Base-by-base conservation (phyloP, 2,329 filamentous ascomycete species). In the Pseudonectria foliicola region DNA sequence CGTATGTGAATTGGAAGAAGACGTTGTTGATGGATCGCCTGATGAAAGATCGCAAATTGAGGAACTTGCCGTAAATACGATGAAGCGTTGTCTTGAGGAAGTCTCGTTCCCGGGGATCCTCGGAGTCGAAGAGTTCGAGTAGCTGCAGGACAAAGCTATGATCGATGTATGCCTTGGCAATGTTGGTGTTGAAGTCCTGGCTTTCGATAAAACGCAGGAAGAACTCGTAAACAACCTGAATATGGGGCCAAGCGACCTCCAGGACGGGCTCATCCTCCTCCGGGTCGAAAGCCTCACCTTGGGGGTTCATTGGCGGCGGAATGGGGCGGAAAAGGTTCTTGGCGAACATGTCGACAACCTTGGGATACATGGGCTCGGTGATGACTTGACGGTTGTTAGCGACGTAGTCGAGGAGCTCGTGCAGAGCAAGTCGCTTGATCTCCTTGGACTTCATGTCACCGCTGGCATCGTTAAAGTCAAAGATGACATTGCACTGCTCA, bases 371-470 rank as follows among this genome's bases (percentile, higher is more conserved):
- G 37, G 89, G 87, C 61, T 98, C 92, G 3, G 89, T 95, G 54
- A 98, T 98, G 57, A 98, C 92, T 55, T 95, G 90, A 51, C 92
- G 79, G 61, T 98, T 98, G 65, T 96, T 96, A 53, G 92, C 90
- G 38, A 98, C 92, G 58, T 98, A 98, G 62, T 98, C 92, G 45
- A 98, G 75, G 43, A 98, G 72, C 61, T 98, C 92, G 59, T 98
- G 92, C 29, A 98, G 73, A 27, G 92, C 92, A 49, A 98, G 70
- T 55, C 92, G 79, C 71, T 98, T 98, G 73, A 98, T 96, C 66
- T 98, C 92, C 69, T 98, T 98, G 31, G 90, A 95, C 64, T 98
- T 98, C 89, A 98, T 96, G 59, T 98, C 92, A 49, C 83, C 89
- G 47, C 86, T 94, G 31, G 90, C 87, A 63, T 98, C 92, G 60